Percentiles rank a stretch among this genome's conserved stretches.
These are phyloP conservation scores for Dryadomyces quercivorus DNA, from an alignment of 2,329 filamentous ascomycete species.

Conservation along the genomic window DNA sequence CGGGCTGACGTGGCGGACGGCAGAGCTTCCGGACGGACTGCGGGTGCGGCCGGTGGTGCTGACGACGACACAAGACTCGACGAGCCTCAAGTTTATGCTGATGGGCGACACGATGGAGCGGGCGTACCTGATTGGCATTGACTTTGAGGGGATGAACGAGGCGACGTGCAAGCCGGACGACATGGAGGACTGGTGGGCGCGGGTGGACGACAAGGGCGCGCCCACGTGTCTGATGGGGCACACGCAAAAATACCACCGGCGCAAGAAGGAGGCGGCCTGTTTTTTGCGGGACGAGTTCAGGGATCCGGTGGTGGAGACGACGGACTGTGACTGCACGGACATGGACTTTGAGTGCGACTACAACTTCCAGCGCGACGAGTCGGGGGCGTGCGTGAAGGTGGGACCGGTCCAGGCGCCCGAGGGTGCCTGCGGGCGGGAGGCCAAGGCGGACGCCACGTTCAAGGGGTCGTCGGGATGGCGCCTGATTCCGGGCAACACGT, in stretches of 20 bases:
- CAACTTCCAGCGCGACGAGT: slow-evolving; percentile 61
- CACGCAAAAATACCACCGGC: slow-evolving; percentile 72
- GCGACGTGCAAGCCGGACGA: slow-evolving; percentile 65
- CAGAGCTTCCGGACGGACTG: slow-evolving; percentile 52
- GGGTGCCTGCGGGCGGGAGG: slow-evolving; percentile 52
- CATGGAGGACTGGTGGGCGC: slow-evolving; percentile 81
- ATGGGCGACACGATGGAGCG: slow-evolving; percentile 47
- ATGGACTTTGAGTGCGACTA: slow-evolving; percentile 94
- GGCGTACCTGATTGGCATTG: slow-evolving; percentile 60
- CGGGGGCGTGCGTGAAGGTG: slow-evolving; percentile 56
- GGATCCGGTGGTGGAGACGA: slow-evolving; percentile 56
- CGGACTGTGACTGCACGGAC: slow-evolving; percentile 69
- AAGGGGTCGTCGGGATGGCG: slow-evolving; percentile 83
- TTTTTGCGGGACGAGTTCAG: slow-evolving; percentile 81
- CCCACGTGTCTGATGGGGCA: slow-evolving; percentile 92
- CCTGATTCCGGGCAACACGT: slow-evolving; percentile 74
- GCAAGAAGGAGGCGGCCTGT: slow-evolving; percentile 80
- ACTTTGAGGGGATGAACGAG: slow-evolving; percentile 74
- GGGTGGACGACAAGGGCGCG: slow-evolving; percentile 66
- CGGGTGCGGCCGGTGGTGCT: slow-evolving; percentile 62
- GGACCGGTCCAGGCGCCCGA: slow-evolving; percentile 54
- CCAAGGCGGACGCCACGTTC: slow-evolving; percentile 57
- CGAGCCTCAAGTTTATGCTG: slow-evolving; percentile 80
- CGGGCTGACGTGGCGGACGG: slow-evolving; percentile 67
- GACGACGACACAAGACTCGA: slow-evolving; percentile 86